Evolutionary conservation across 495 filamentous ascomycete species (phyloP).

Genomic region (Penicillium riverlandense): DNA sequence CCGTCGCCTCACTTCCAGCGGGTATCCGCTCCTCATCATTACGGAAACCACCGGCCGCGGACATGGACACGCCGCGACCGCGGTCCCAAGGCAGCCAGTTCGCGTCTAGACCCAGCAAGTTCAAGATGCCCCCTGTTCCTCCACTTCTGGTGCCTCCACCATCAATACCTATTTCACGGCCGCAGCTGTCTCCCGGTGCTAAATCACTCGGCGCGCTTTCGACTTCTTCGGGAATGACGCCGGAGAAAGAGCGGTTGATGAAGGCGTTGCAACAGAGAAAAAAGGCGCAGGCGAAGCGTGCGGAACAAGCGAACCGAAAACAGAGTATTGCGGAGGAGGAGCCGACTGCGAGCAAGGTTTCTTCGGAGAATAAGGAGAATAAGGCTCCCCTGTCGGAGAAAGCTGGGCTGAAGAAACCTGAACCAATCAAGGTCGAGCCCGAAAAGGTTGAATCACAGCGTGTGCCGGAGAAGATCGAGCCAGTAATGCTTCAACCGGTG

Average conservation of each 20-base stretch:
- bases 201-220: constrained; percentile 40
- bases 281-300: constrained; percentile 54
- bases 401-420: too few species aligned
- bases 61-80: constrained; percentile 26
- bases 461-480: too few species aligned
- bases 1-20: constrained; percentile 61
- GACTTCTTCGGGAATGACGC: constrained; percentile 59
- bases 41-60: constrained; percentile 21
- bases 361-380: constrained; percentile 1
- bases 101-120: constrained; percentile 25
- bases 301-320: constrained; percentile 26
- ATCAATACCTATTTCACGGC: constrained; percentile 35
- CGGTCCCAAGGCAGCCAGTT: constrained; percentile 35
- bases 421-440: too few species aligned
- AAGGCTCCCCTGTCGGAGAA: neutral
- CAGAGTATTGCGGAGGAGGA: constrained; percentile 16
- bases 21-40: constrained; percentile 40
- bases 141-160: constrained; percentile 42
- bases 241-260: constrained; percentile 86
- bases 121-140: constrained; percentile 32
- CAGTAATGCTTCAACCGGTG: too few species aligned
- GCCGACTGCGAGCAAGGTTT: neutral
- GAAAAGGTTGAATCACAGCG: too few species aligned
- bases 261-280: constrained; percentile 87
- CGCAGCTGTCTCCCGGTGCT: constrained; percentile 47